A percentile compares a stretch with the other conserved stretches of the same genome.
phyloP scores from a whole-genome alignment of 2,329 filamentous ascomycete genomes.

The Curvularia hawaiiensis region DNA sequence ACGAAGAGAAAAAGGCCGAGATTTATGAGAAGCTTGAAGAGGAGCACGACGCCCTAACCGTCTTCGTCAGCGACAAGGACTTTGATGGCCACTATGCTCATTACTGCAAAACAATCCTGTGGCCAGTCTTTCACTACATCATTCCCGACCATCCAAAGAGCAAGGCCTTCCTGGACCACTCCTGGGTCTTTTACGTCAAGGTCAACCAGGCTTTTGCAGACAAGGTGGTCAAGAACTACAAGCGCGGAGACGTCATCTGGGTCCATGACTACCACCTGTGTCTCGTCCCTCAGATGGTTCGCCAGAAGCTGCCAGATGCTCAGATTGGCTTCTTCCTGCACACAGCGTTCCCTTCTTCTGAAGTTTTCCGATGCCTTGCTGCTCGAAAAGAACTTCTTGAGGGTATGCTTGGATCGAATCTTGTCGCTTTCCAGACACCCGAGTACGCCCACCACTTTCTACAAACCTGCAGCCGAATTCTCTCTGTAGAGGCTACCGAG shows the following conservation, averaged over 20 bases:
- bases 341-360: constrained; percentile 92
- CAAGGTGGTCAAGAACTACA: constrained; percentile 88
- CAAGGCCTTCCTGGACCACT: constrained; percentile 97
- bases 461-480: constrained; percentile 89
- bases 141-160: constrained; percentile 98
- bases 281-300: constrained; percentile 85
- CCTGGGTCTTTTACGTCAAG: constrained; percentile 92
- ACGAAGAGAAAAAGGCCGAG: constrained; percentile 76
- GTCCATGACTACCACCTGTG: constrained; percentile 94
- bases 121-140: constrained; percentile 98
- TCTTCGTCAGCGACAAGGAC: constrained; percentile 88
- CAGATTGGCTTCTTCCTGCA: constrained; percentile 97
- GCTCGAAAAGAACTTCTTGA: constrained; percentile 85
- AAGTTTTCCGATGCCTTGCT: constrained; percentile 91
- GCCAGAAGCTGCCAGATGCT: constrained; percentile 87
- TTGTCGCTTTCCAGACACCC: constrained; percentile 90
- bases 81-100: constrained; percentile 94
- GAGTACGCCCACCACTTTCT: constrained; percentile 95
- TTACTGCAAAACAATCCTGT: constrained; percentile 97
- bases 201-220: constrained; percentile 94
- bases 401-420: constrained; percentile 89
- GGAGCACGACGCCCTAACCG: constrained; percentile 80
- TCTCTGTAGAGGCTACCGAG: constrained; percentile 86
- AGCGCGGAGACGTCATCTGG: constrained; percentile 91
- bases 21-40: constrained; percentile 82